Evolutionary conservation across 495 filamentous ascomycete species (phyloP), one percentile per base, ranked within the genome.

Genomic region (Xylaria venustula): DNA sequence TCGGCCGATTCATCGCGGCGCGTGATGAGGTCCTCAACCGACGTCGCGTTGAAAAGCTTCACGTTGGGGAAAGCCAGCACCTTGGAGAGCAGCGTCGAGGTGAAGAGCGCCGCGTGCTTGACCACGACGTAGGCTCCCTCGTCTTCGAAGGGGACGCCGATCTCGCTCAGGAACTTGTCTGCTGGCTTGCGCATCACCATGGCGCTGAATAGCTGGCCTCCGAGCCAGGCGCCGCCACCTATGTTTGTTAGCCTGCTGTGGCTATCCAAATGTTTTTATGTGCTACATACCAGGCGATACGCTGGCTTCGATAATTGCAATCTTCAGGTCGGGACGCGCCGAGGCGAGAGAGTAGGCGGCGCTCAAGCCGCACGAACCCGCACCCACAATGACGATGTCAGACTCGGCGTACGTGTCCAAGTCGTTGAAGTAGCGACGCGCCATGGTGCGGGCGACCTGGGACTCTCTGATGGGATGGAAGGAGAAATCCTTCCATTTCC

Each of bases 161-260:
- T 75, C 63, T 93, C 89, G 49, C 77, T 75, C 54, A 96, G 76
- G 82, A 96, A 96, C 50, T 81, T 79, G 68, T 96, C 88, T 20
- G 92, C 92, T 17, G 92, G 91, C 77, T 92, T 93, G 65, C 92
- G 90, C 85, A 96, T 90, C 58, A 96, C 85, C 92, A 96, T 96
- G 54, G 91, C 91, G 66, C 83, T 87, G 82, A 96, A 95, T 45
- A 95, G 87, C 76, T 96, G 92, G 47, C 92, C 92, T 65, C 92
- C 91, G 34, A 96, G 85, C 92, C 92, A 96, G 57, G 91, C 91
- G 69, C 92, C 92, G 68, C 91, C 92, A 62, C 91, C 68, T 71
- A 19, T 7, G 15, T 40, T 40, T 8, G 37, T 12, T 40, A 15
- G 15, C 64, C 58, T 44, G 7, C 14, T 1, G 9, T 22, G 11